phyloP scores from a whole-genome alignment of 768 basidiomycete species.

The Macrolepiota albuminosa region DNA sequence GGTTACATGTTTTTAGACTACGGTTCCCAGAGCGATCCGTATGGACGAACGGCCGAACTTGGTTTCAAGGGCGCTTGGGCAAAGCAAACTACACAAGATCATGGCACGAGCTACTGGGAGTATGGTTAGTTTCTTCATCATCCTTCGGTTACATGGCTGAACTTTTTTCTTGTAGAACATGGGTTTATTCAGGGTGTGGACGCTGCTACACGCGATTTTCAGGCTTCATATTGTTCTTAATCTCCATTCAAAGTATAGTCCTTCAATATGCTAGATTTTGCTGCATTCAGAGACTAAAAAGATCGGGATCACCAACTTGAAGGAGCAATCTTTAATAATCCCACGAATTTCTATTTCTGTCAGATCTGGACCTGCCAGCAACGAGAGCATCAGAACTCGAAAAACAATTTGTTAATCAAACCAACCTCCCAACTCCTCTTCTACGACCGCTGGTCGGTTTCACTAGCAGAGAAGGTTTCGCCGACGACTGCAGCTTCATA shows the following conservation, averaged over 20 bases:
- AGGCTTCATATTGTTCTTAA: constrained; percentile 22
- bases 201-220: constrained; percentile 36
- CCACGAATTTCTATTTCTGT: neutral
- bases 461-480: neutral
- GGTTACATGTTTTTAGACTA: constrained; percentile 49
- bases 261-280: neutral
- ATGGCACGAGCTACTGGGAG: constrained; percentile 58
- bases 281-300: neutral
- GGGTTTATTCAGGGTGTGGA: constrained; percentile 56
- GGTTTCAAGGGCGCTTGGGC: constrained; percentile 66
- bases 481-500: neutral
- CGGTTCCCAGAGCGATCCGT: constrained; percentile 10
- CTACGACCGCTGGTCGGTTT: constrained; percentile 1
- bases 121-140: constrained; percentile 38
- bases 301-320: neutral
- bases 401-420: neutral
- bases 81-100: constrained; percentile 37
- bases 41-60: constrained; percentile 41
- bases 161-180: constrained; percentile 36
- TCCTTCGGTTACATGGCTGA: neutral
- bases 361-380: too few relatives aligned
- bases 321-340: neutral
- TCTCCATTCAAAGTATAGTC: neutral
- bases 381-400: neutral
- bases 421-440: neutral